phyloP scores from a whole-genome alignment of 441 rosid genomes.

The Aleurites moluccanus region DNA sequence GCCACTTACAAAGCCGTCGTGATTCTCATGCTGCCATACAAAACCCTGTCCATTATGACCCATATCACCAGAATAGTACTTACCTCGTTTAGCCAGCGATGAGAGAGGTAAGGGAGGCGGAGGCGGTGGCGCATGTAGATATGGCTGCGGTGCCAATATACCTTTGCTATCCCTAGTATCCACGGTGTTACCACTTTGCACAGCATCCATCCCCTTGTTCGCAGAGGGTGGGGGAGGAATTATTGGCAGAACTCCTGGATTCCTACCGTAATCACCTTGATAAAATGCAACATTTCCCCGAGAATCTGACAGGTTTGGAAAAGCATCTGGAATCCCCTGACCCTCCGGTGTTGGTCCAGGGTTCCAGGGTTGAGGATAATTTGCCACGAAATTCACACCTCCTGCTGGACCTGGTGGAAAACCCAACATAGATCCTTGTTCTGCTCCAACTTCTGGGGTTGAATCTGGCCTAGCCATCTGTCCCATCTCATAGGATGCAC shows the following conservation, averaged over 20 bases:
- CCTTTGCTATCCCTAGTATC: constrained; percentile 56
- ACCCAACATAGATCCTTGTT: constrained; percentile 74
- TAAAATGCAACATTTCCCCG: constrained; percentile 44
- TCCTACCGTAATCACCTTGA: constrained; percentile 59
- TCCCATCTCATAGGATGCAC: constrained; percentile 53
- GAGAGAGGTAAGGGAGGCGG: constrained; percentile 45
- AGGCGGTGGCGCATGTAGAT: constrained; percentile 37
- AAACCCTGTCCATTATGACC: constrained; percentile 58
- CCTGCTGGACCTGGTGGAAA: constrained; percentile 58
- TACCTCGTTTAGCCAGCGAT: constrained; percentile 50
- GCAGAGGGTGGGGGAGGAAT: constrained; percentile 37
- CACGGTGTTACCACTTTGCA: constrained; percentile 35
- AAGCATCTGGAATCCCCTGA: constrained; percentile 48
- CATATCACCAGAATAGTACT: constrained; percentile 51
- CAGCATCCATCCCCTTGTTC: constrained; percentile 45
- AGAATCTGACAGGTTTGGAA: constrained; percentile 40
- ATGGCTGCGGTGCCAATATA: constrained; percentile 47
- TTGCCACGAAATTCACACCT: constrained; percentile 46
- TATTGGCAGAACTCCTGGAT: constrained; percentile 39
- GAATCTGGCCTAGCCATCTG: constrained; percentile 45
- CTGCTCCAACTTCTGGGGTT: constrained; percentile 55
- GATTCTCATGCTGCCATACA: constrained; percentile 82
- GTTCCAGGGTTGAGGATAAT: constrained; percentile 77
- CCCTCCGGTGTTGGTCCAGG: constrained; percentile 40
- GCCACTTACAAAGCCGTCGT: constrained; percentile 53